A percentile compares a stretch with the other conserved stretches of the same genome.
Evolutionary conservation across 1,139 yeast species (phyloP).

Genomic region (Spencermartinsiella ligniputridi): DNA sequence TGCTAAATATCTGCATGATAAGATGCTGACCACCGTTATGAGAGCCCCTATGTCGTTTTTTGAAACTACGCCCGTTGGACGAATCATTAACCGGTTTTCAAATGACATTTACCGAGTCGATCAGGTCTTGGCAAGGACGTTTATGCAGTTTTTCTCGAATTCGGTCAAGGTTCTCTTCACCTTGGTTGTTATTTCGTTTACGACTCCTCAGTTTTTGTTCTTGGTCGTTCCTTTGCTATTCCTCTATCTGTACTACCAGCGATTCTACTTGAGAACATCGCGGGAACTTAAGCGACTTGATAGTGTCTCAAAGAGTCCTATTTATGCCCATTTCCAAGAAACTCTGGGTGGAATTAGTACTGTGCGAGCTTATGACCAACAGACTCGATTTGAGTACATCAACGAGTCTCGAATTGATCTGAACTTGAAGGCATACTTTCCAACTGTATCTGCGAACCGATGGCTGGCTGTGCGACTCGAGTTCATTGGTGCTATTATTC

Average conservation of each 20-base stretch:
- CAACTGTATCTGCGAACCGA: constrained; percentile 89
- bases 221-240: constrained; percentile 66
- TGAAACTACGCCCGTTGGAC: constrained; percentile 95
- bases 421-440: constrained; percentile 89
- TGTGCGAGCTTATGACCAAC: constrained; percentile 83
- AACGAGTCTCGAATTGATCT: constrained; percentile 76
- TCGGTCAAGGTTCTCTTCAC: constrained; percentile 74
- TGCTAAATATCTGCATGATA: constrained; percentile 69
- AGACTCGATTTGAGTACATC: constrained; percentile 62
- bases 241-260: constrained; percentile 79
- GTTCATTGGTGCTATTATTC: constrained; percentile 81
- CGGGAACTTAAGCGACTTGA: constrained; percentile 75
- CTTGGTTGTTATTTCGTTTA: constrained; percentile 70
- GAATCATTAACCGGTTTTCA: constrained; percentile 89
- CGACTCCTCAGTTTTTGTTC: constrained; percentile 83
- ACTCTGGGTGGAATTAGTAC: constrained; percentile 86
- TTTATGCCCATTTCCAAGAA: constrained; percentile 96
- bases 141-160: constrained; percentile 75
- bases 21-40: constrained; percentile 75
- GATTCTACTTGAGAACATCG: constrained; percentile 82
- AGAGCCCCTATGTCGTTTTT: constrained; percentile 97
- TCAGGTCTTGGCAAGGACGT: constrained; percentile 78
- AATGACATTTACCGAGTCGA: constrained; percentile 92
- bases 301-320: constrained; percentile 88
- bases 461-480: constrained; percentile 96